A percentile compares a stretch with the other conserved stretches of the same genome.
Conservation (phyloP, 2,329 filamentous ascomycete genomes). For the Paecilomyces fulvus region DNA sequence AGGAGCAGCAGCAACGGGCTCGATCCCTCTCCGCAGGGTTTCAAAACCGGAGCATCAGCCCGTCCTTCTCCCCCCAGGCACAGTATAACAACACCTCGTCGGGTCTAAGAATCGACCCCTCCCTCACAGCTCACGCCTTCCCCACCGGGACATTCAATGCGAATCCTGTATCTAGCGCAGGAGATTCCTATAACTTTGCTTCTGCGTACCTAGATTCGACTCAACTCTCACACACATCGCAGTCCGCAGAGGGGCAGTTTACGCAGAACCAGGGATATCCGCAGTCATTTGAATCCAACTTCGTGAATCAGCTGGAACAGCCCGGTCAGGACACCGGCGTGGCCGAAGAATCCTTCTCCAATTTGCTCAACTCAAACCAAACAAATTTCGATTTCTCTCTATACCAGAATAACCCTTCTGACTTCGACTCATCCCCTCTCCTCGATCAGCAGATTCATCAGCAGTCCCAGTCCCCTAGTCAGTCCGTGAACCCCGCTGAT, state of each 20-base stretch:
- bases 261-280: slow-evolving; percentile 25
- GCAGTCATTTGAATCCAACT: slow-evolving; percentile 29
- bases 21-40: slow-evolving; percentile 28
- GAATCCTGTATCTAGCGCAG: slow-evolving; percentile 16
- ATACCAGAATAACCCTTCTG: slow-evolving; percentile 21
- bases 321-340: slow-evolving; percentile 18
- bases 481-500: slow-evolving; percentile 39
- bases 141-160: slow-evolving; percentile 25
- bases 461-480: slow-evolving; percentile 28
- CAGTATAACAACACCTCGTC: slow-evolving; percentile 25
- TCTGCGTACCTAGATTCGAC: slow-evolving; percentile 26
- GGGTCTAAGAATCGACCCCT: slow-evolving; percentile 28
- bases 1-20: slow-evolving; percentile 25
- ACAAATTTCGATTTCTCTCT: slow-evolving; percentile 31
- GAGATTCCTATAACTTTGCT: slow-evolving; percentile 28
- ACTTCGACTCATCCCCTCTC: slow-evolving; percentile 31
- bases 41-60: slow-evolving; percentile 35
- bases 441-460: slow-evolving; percentile 34
- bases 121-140: slow-evolving; percentile 25
- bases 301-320: slow-evolving; percentile 28
- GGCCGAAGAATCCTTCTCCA: slow-evolving; percentile 30
- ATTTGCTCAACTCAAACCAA: slow-evolving; percentile 30
- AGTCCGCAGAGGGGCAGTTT: slow-evolving; percentile 25
- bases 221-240: slow-evolving; percentile 20
- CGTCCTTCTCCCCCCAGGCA: slow-evolving; percentile 31